Conservation (phyloP, 768 basidiomycete species). For the Neoboletus subvelutipes region DNA sequence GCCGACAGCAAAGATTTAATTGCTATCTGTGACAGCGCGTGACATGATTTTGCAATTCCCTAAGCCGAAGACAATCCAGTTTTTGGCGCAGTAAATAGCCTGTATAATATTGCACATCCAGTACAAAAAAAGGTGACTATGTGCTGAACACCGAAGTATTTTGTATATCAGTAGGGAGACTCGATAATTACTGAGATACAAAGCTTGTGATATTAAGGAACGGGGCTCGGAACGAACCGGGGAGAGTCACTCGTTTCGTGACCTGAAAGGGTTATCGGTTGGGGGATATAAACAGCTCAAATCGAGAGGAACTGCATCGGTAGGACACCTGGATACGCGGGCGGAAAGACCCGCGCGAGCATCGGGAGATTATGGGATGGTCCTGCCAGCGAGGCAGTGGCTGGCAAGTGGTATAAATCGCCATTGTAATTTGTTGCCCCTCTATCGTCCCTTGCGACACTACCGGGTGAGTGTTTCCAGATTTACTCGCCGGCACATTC, state of each 20-base stretch:
- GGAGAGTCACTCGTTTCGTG: background rate
- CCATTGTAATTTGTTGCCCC: conserved; percentile 5
- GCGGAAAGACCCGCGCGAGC: conserved; percentile 24
- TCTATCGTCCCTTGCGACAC: conserved; percentile 4
- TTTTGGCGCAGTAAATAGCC: too few species aligned
- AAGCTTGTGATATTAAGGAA: background rate
- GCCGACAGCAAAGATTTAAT: too few species aligned
- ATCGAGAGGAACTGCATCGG: background rate
- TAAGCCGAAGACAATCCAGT: too few species aligned
- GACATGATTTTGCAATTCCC: too few species aligned
- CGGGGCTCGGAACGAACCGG: conserved; percentile 24
- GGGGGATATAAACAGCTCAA: background rate
- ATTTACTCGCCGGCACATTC: conserved; percentile 6
- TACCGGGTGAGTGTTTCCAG: conserved; percentile 21
- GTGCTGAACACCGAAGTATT: too few species aligned
- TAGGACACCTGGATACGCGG: background rate
- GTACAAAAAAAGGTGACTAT: too few species aligned
- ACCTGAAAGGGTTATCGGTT: background rate
- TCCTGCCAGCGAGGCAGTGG: conserved; percentile 14
- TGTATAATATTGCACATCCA: too few species aligned
- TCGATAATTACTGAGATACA: background rate
- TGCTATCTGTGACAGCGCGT: too few species aligned
- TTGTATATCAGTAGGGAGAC: too few species aligned
- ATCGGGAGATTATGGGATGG: conserved; percentile 36
- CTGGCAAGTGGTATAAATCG: conserved; percentile 30